Base-by-base conservation (phyloP, 2,329 filamentous ascomycete genomes). In the Ambrosiella xylebori region DNA sequence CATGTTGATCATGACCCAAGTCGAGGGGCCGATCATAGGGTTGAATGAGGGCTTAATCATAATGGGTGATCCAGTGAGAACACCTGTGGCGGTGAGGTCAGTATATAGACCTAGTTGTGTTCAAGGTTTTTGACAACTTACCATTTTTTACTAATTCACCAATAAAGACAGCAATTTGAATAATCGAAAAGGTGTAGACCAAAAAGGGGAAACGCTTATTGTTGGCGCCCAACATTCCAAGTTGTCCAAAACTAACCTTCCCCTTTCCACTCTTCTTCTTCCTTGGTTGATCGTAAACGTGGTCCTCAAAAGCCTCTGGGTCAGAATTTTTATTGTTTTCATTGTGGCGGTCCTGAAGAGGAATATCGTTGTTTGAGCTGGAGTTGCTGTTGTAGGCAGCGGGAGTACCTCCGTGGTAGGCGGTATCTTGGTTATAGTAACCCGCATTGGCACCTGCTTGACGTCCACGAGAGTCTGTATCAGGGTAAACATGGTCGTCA, bases 21-120 rank as follows among this genome's bases (percentile, higher is more conserved):
- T 80, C 4, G 90, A 95, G 0, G 93, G 93, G 0, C 93, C 93
- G 66, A 98, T 95, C 88, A 98, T 95, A 60, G 87, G 86, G 71
- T 97, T 98, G 73, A 98, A 95, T 13, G 77, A 78, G 1, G 93
- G 93, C 58, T 91, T 80, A 56, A 82, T 90, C 72, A 82, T 79
- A 66, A 88, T 88, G 17, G 85, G 79, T 27, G 85, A 84, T 57
- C 86, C 86, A 0, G 91, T 96, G 37, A 90, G 72, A 64, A 85
- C 76, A 56, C 77, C 86, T 89, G 62, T 11, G 49, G n/a, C 15
- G 63, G 62, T 56, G 59, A 59, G 35, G 52, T 51, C 35, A 50
- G 19, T 54, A 38, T 3, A 13, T n/a, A n/a, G 27, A 17, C 12
- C 12, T 38, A 15, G 17, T 17, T 1, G 27, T n/a, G 27, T n/a